Conservation (phyloP, 495 filamentous ascomycete species). For the Aspergillus mulundensis region DNA sequence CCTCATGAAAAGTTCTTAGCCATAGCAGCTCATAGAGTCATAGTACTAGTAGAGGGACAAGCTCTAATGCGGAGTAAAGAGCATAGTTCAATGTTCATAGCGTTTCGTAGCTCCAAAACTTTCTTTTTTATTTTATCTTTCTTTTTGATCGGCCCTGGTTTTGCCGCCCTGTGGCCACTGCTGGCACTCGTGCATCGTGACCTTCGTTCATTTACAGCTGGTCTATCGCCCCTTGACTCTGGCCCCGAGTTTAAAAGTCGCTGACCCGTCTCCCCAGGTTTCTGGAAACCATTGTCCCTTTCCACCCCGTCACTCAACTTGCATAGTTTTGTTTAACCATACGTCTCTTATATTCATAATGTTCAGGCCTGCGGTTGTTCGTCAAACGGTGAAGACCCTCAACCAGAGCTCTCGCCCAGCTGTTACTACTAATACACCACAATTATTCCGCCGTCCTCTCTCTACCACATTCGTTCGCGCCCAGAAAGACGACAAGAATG, state of each 20-base stretch:
- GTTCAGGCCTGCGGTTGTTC: slow-evolving; percentile 31
- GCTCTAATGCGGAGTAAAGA: too few relatives aligned
- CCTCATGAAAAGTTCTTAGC: too few relatives aligned
- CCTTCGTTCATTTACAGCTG: neutral
- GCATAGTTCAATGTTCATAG: too few relatives aligned
- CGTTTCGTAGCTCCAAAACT: neutral
- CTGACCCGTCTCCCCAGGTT: neutral
- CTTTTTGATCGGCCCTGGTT: neutral
- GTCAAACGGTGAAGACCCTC: slow-evolving; percentile 27
- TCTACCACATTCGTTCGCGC: slow-evolving; percentile 29
- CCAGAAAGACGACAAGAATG: slow-evolving; percentile 28
- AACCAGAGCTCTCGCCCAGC: slow-evolving; percentile 23
- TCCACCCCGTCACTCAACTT: neutral
- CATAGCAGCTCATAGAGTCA: too few relatives aligned
- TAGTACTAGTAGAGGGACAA: too few relatives aligned
- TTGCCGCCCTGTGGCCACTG: slow-evolving; percentile 18
- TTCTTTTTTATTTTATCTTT: neutral
- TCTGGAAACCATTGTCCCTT: neutral
- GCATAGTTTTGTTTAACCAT: neutral
- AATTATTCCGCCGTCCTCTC: slow-evolving; percentile 23
- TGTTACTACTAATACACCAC: slow-evolving; percentile 11
- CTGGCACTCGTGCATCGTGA: neutral
- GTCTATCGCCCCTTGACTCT: slow-evolving; percentile 4
- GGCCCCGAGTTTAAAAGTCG: neutral
- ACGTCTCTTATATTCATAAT: slow-evolving; percentile 13